Evolutionary conservation across 164 flowering plant genomes (phyloP), one percentile per base, ranked within the genome.

Genomic region (Aristolochia contorta): DNA sequence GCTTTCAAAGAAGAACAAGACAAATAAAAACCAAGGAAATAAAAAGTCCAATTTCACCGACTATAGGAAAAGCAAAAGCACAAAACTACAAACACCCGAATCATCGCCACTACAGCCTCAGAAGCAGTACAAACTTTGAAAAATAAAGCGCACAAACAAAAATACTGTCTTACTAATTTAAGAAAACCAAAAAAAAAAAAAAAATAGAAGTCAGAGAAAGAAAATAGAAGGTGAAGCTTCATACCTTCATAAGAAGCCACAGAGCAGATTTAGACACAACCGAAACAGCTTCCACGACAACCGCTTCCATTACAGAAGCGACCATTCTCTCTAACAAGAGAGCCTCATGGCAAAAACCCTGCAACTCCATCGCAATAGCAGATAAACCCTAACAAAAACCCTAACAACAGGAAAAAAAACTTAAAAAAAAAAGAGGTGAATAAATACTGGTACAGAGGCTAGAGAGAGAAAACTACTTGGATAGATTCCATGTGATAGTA

Each of bases 351-450:
- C 58, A 55, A 15, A 27, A 24, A 55, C 16, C 43, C 58, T 55
- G 33, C 58, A 27, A 12, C 43, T 24, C 58, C 58, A 55, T 55
- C 15, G 41, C 58, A 16, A 14, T 16, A 15, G 58, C 18, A 3
- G 58, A 55, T n/a, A 55, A 25, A n/a, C 58, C 58, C 43, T 25
- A 23, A 24, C 58, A 24, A 55, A 55, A 55, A 55, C 43, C 58
- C 43, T 30, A 55, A 16, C 13, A 25, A 25, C 24, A 55, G 27
- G 9, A 27, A 32, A 16, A 27, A 55, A 15, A 55, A 55, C 24
- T 1, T 10, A 27, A 27, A 55, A n/a, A 3, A 22, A 24, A 0
- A 19, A 16, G 10, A 20, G 23, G 27, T 12, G 21, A 18, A 18
- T 27, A 18, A n/a, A 15, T 10, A n/a, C 22, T 16, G 53, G 19